These are phyloP conservation scores for Boletus coccyginus DNA, from an alignment of 768 basidiomycete species.

Conservation along the genomic window DNA sequence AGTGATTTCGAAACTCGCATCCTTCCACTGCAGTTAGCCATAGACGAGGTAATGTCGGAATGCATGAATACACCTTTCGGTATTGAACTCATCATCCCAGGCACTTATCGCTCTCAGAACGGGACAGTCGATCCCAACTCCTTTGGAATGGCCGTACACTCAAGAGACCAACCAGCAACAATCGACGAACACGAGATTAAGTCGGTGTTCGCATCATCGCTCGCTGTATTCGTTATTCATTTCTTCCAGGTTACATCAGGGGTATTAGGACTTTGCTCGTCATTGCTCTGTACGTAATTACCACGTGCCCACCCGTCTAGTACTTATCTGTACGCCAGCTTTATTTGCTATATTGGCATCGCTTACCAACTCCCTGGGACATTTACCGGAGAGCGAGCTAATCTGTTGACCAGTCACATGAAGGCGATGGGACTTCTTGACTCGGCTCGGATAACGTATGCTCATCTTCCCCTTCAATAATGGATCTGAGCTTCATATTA, in stretches of 20 bases:
- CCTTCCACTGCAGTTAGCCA: constrained; percentile 73
- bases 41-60: constrained; percentile 53
- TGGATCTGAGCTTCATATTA: neutral
- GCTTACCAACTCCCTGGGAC: constrained; percentile 77
- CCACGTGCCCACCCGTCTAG: neutral
- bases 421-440: constrained; percentile 79
- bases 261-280: constrained; percentile 63
- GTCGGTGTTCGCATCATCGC: constrained; percentile 33
- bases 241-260: constrained; percentile 51
- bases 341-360: constrained; percentile 69
- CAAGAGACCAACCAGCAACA: constrained; percentile 67
- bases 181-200: constrained; percentile 50
- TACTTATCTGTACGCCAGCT: constrained; percentile 37
- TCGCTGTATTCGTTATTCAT: neutral
- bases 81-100: constrained; percentile 32
- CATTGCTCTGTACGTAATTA: constrained; percentile 54
- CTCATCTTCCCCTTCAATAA: neutral
- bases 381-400: constrained; percentile 63
- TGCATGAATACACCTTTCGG: neutral
- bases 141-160: constrained; percentile 72
- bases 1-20: constrained; percentile 69
- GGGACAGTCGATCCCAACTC: constrained; percentile 51
- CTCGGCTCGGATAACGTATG: constrained; percentile 61
- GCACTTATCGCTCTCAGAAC: constrained; percentile 71
- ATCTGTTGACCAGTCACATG: constrained; percentile 65